Base-by-base conservation (phyloP, 192 early-diverging fungal species). In the Backusella morwellensis region DNA sequence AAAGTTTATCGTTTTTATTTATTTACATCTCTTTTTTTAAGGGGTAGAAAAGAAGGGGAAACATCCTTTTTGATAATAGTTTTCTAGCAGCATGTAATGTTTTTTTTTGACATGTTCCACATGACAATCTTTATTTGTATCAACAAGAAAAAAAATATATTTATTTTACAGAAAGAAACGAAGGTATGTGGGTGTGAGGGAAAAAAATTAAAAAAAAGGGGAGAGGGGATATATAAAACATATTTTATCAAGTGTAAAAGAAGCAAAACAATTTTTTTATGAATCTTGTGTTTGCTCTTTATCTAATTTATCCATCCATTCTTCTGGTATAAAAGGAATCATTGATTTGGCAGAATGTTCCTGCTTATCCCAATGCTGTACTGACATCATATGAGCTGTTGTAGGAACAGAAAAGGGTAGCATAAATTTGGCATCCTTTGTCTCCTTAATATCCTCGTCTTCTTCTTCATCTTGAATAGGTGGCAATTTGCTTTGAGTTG, bases 371-470 rank as follows among this genome's bases (percentile, higher is more conserved):
- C 52, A 44, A 44, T 67, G 38, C 0, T 35, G 11, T 15, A 47
- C 59, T 9, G 54, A 50, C 26, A 35, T 52, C 23, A 75, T 77
- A 26, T 85, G 83, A 47, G 83, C 82, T 68, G 85, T 87, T 4
- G 88, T 90, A 29, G 89, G 90, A 32, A 91, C 84, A 23, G 89
- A 89, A 78, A 91, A 91, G 70, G 90, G 89, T 41, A 89, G 68
- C 73, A 89, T 81, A 76, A 88, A 88, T 23, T 80, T 75, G 6
- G 89, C 82, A 69, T 91, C 89, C 11, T 86, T 77, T 35, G 73
- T 74, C 44, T 82, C 80, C 34, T 75, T 82, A 9, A 74, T 78
- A 21, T 75, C 77, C 19, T 82, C 72, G 1, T 81, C 80, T 19
- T 77, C 75, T 26, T 74, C 68, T 34, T 77, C 75, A 11, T 70